Conservation (phyloP, 306 rosid genomes). For the Purshia tridentata region DNA sequence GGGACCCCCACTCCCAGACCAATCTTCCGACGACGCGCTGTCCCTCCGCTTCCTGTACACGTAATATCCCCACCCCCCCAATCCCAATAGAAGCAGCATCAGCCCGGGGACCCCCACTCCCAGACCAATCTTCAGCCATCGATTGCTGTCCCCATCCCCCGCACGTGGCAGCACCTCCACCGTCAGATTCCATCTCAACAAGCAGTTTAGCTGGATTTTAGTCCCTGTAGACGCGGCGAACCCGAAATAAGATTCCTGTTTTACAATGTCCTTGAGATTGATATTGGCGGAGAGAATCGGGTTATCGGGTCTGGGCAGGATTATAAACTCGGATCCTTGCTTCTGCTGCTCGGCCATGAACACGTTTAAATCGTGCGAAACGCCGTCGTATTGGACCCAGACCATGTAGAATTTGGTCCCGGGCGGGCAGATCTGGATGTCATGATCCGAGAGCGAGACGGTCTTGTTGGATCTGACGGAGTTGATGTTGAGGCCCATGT, state of each 20-base stretch:
- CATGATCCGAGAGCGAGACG: constrained; percentile 28
- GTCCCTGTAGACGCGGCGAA: constrained; percentile 71
- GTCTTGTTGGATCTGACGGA: constrained; percentile 37
- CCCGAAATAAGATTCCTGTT: constrained; percentile 49
- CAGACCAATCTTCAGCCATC: constrained; percentile 36
- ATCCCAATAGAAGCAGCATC: constrained; percentile 14
- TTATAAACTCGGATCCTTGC: background rate
- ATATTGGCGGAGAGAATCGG: constrained; percentile 40
- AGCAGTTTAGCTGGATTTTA: constrained; percentile 48
- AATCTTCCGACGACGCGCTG: too few relatives aligned
- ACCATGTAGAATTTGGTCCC: constrained; percentile 31
- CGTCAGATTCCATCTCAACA: constrained; percentile 63
- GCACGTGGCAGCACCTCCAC: constrained; percentile 35
- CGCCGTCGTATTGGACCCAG: constrained; percentile 65
- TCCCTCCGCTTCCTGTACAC: too few relatives aligned
- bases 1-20: constrained; percentile 52
- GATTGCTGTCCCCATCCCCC: background rate
- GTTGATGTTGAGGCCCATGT: constrained; percentile 64
- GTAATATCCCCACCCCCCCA: constrained; percentile 23
- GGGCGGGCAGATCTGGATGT: constrained; percentile 45
- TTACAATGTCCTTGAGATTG: constrained; percentile 32
- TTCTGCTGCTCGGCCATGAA: constrained; percentile 37
- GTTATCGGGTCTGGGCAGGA: constrained; percentile 32
- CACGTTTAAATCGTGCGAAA: constrained; percentile 24
- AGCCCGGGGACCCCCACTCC: constrained; percentile 43